Evolutionary conservation across 1,284 basidiomycete species (phyloP), one percentile per base, ranked within the genome.

Genomic region (Ceratobasidium sp.): DNA sequence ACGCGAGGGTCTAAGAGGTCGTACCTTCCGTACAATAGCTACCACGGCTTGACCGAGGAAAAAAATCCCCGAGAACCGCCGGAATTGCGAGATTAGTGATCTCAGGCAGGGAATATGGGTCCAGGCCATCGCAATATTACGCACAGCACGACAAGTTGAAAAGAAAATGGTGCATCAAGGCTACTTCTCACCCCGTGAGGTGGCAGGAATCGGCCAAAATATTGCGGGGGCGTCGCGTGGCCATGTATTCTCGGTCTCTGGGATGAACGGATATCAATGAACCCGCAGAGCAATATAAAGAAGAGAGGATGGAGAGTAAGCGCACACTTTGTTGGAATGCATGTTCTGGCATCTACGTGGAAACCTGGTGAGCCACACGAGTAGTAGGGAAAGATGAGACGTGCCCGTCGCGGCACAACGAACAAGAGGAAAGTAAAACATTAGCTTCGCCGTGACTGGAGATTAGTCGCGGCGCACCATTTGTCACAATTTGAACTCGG

Each of bases 231-330:
- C 96, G 83, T 98, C 96, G 83, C 96, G 87, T 32, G 96, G 95
- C 96, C 96, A 98, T 5, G 94, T 95, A 83, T 98, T 98, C 88
- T 98, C 98, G n/a, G 96, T 98, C 86, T 98, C 95, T 94, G 82
- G 37, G 56, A 76, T 15, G 61, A 57, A 34, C 15, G 34, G 17
- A 46, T n/a, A 6, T 52, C 32, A 68, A 32, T 67, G 29, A 43
- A 43, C 56, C 17, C 32, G 32, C 8, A 44, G 19, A 34, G 59
- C 15, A 34, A 15, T 7, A 17, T 4, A 51, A 13, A 51, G 17
- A 51, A 8, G 7, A 4, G 49, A 4, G 19, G 67, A 79, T 77
- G 56, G 71, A 37, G 1, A 29, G 8, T 54, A 57, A 44, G 82
- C 89, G 76, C 81, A 94, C 93, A 94, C 25, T 85, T 95, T 95